Evolutionary conservation across 495 filamentous ascomycete species (phyloP).

Genomic region (Cercophora scortea): DNA sequence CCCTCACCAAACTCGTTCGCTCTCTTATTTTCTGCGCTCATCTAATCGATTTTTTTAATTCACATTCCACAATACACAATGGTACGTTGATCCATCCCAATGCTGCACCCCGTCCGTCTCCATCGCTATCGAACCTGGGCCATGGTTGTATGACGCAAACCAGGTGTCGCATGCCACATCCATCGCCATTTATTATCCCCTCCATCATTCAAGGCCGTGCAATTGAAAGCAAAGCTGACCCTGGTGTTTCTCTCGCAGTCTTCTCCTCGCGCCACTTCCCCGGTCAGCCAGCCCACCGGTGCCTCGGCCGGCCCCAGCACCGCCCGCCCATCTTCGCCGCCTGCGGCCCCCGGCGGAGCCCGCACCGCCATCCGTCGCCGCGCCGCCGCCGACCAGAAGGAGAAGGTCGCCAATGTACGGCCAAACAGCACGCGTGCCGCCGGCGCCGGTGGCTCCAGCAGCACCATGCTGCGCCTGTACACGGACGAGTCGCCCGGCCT

Average conservation of each 20-base stretch:
- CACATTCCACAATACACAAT: too few relatives aligned
- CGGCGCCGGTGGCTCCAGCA: constrained; percentile 90
- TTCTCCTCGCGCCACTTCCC: constrained; percentile 67
- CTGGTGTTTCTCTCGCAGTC: constrained; percentile 39
- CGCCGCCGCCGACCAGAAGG: constrained; percentile 91
- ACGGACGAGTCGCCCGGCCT: constrained; percentile 95
- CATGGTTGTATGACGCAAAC: too few relatives aligned
- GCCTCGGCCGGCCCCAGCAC: constrained; percentile 55
- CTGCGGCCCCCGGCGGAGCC: constrained; percentile 85
- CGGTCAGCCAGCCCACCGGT: constrained; percentile 40
- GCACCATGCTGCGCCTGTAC: constrained; percentile 99
- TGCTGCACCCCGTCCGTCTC: too few relatives aligned
- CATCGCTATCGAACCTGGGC: too few relatives aligned
- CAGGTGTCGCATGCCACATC: too few relatives aligned
- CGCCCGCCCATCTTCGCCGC: constrained; percentile 77
- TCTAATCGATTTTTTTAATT: too few relatives aligned
- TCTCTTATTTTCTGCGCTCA: too few relatives aligned
- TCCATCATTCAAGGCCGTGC: too few relatives aligned
- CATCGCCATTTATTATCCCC: too few relatives aligned
- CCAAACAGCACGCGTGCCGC: constrained; percentile 87
- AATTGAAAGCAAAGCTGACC: not conserved
- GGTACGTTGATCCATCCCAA: too few relatives aligned
- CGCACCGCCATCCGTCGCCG: constrained; percentile 89
- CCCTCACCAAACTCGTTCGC: too few relatives aligned
- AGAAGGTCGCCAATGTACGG: constrained; percentile 82